Evolutionary conservation across 257 asterid species (phyloP), one percentile per base, ranked within the genome.

Genomic region (Petrea volubilis): DNA sequence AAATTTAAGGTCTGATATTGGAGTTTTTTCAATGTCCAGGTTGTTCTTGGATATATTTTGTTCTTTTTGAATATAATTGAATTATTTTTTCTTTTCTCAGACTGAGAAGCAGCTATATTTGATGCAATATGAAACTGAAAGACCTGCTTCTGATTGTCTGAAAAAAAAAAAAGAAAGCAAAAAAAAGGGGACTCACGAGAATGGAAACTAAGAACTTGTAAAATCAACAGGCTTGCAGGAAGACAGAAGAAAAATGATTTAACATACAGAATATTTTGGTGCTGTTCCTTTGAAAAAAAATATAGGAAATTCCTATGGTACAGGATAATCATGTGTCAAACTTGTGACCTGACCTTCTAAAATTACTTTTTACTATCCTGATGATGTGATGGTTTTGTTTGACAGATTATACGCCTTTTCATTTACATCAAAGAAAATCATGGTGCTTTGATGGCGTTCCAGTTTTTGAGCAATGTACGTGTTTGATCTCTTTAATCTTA

Each of bases 381-480:
- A 73, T 73, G 24, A 67, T 64, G 49, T 74, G 56, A 27, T 44
- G 53, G 27, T 79, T 73, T 63, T 67, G 57, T 78, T 73, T 80
- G 74, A 72, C 98, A 95, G 99, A 83, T 88, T 43, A 90, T 92
- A 72, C 88, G 89, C 14, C 98, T 95, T 79, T 95, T 95, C 85
- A 73, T 75, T 75, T 82, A 88, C 83, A 82, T 92, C 77, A 82
- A 95, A 88, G 94, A 95, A 77, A 84, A 92, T 67, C 95, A 86
- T 49, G 99, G 99, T 70, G 69, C 79, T 57, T 78, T 79, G 73
- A 72, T 64, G 78, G 97, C 98, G 79, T 95, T 90, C 87, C 95
- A 88, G 87, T 95, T 92, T 79, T 60, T 95, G 84, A 87, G 96
- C 86, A 95, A 92, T 47, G 99, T 95, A 90, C 51, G 95, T 64